These are phyloP conservation scores for Rhodotorula babjevae DNA, from an alignment of 768 basidiomycete species.

Conservation along the genomic window DNA sequence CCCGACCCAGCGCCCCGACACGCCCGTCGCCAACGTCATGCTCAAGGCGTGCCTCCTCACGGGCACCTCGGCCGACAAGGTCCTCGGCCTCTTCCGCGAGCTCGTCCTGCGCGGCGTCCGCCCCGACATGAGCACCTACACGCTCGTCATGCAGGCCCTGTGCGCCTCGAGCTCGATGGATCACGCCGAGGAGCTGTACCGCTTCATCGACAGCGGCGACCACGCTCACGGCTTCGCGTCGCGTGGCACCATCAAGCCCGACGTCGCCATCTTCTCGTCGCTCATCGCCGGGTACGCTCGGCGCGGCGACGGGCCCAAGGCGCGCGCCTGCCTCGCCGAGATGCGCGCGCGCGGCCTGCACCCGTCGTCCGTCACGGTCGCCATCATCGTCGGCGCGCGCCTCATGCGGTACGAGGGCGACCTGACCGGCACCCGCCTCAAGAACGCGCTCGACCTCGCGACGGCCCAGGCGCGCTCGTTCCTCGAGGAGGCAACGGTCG, in stretches of 20 bases:
- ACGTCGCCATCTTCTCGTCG: constrained; percentile 59
- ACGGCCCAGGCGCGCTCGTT: constrained; percentile 5
- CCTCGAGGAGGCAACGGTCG: not conserved
- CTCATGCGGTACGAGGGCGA: not conserved
- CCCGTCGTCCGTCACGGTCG: constrained; percentile 66
- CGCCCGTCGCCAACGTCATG: constrained; percentile 63
- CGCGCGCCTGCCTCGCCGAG: constrained; percentile 64
- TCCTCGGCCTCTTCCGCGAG: constrained; percentile 58
- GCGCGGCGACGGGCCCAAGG: constrained; percentile 54
- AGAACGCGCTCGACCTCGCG: not conserved
- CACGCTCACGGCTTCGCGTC: constrained; percentile 41
- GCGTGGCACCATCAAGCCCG: constrained; percentile 6
- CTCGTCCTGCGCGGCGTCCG: constrained; percentile 52
- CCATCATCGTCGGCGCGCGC: constrained; percentile 58
- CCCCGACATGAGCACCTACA: constrained; percentile 64
- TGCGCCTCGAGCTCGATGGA: constrained; percentile 66
- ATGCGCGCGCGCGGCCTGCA: constrained; percentile 64
- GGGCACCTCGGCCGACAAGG: constrained; percentile 66
- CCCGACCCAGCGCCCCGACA: constrained; percentile 49
- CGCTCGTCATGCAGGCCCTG: constrained; percentile 72
- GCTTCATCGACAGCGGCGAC: constrained; percentile 57
- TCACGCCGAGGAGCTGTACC: constrained; percentile 62
- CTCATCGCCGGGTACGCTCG: constrained; percentile 70
- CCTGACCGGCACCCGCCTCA: not conserved
- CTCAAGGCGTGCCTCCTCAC: constrained; percentile 77